phyloP scores from a whole-genome alignment of 495 filamentous ascomycete species.

The Lasiosphaeria ovina region DNA sequence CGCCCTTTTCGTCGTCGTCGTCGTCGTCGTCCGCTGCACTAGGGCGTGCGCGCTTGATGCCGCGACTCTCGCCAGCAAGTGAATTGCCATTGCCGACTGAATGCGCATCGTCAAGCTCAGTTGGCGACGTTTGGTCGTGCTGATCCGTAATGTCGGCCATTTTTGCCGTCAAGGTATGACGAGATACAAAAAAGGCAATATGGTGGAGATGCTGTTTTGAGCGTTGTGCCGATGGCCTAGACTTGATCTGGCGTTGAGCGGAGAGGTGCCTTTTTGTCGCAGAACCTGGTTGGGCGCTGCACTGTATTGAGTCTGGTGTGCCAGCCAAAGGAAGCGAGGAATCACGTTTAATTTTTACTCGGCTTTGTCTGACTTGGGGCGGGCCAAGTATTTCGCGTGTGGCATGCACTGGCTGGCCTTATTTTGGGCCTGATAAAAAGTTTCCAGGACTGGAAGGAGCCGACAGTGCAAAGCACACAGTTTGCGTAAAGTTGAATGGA shows the following conservation, averaged over 20 bases:
- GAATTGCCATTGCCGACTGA: slow-evolving; percentile 61
- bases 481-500: slow-evolving; percentile 25
- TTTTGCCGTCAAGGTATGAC: slow-evolving; percentile 46
- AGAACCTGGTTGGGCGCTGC: slow-evolving; percentile 53
- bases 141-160: slow-evolving; percentile 65
- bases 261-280: slow-evolving; percentile 51
- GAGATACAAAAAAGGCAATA: slow-evolving; percentile 44
- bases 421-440: slow-evolving; percentile 8
- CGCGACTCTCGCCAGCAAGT: slow-evolving; percentile 64
- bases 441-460: slow-evolving; percentile 15
- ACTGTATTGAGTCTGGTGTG: slow-evolving; percentile 54
- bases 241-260: slow-evolving; percentile 56
- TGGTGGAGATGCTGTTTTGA: slow-evolving; percentile 58
- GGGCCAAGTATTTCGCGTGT: slow-evolving; percentile 32
- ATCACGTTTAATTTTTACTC: slow-evolving; percentile 42
- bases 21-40: slow-evolving; percentile 89
- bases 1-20: slow-evolving; percentile 96
- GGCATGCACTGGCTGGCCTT: slow-evolving; percentile 29
- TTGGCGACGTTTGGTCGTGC: slow-evolving; percentile 57
- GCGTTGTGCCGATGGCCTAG: slow-evolving; percentile 58
- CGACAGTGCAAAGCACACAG: slow-evolving; percentile 23
- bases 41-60: slow-evolving; percentile 86
- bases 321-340: slow-evolving; percentile 48
- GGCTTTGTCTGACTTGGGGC: slow-evolving; percentile 32
- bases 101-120: slow-evolving; percentile 62